Base-by-base conservation (phyloP, 768 basidiomycete species). In the Suillus subalutaceus region DNA sequence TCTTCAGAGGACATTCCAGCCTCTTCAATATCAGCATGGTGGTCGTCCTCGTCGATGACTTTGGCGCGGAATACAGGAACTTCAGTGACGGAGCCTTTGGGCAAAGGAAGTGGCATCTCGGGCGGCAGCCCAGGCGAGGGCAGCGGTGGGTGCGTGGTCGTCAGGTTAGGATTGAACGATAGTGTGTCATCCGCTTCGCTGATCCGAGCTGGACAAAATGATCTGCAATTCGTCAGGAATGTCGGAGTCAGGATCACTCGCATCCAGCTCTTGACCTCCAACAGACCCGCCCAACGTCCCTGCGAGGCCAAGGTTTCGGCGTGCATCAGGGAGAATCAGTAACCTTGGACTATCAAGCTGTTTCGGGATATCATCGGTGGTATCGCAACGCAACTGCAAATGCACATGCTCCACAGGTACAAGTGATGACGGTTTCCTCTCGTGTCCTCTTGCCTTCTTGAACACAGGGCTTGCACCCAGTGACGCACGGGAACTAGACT, bases 171-270 rank as follows among this genome's bases (percentile, higher is more conserved):
- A 55, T 67, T 41, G 63, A 73, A 77, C 7, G 78, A 79, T 71
- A 78, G 65, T 6, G 82, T 84, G 52, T 86, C 84, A 2, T 83
- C 81, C 8, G 73, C 74, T 40, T 78, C 79, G 23, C n/a, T 77
- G 75, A 65, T 81, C 68, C 62, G 82, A 70, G 74, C 79, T 72
- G 0, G 80, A 81, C 32, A 94, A 74, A 57, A 94, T 87, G 30
- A 81, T 80, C 68, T 88, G 87, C 64, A 94, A 74, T 74, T 94
- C 93, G 50, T 90, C 85, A 1, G 93, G 91, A n/a, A 93, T 90
- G 70, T 94, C 91, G 2, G 88, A 90, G 73, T 92, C 88, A 0
- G 85, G 89, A 71, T 92, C 89, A 10, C 85, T 85, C 3, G 78
- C 81, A 44, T 89, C 84, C 9, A 84, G 69, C 23, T 82, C 83